Conservation (phyloP, 352 stramenopile genomes). For the Thalassiosira mediterranea region DNA sequence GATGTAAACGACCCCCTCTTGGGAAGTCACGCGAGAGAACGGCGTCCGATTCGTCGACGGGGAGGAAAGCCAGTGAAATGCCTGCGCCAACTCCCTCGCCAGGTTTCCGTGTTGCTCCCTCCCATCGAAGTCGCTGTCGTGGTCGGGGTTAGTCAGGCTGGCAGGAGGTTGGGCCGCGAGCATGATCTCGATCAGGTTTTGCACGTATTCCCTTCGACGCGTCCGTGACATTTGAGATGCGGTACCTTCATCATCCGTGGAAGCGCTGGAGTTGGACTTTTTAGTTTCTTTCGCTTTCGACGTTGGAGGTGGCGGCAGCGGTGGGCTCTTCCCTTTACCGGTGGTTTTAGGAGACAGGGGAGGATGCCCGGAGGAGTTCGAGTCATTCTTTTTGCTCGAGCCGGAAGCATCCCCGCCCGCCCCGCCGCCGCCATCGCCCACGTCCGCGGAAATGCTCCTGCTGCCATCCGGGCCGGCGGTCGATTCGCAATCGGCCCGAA, state of each 20-base stretch:
- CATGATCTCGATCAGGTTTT: constrained; percentile 78
- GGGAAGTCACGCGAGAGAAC: constrained; percentile 12
- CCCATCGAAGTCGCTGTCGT: constrained; percentile 6
- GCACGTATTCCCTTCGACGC: constrained; percentile 59
- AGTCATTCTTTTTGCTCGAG: constrained; percentile 1
- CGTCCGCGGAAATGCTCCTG: constrained; percentile 29
- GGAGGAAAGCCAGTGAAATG: constrained; percentile 71
- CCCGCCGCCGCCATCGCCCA: background rate
- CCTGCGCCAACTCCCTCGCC: constrained; percentile 63
- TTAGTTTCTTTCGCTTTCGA: constrained; percentile 19
- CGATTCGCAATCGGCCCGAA: constrained; percentile 49
- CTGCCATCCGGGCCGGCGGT: constrained; percentile 10
- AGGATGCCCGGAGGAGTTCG: background rate
- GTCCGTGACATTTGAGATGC: constrained; percentile 21
- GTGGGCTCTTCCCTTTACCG: no score
- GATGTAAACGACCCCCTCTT: constrained; percentile 72
- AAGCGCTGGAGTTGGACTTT: background rate
- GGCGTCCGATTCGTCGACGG: constrained; percentile 41
- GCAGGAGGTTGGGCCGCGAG: constrained; percentile 49
- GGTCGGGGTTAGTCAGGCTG: background rate
- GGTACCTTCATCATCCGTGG: constrained; percentile 1
- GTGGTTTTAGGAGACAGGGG: constrained; percentile 10
- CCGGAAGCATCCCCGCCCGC: background rate
- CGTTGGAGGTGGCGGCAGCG: constrained; percentile 3
- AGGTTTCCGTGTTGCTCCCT: constrained; percentile 61